Conservation (phyloP, 495 filamentous ascomycete species). For the Neurospora sp. region DNA sequence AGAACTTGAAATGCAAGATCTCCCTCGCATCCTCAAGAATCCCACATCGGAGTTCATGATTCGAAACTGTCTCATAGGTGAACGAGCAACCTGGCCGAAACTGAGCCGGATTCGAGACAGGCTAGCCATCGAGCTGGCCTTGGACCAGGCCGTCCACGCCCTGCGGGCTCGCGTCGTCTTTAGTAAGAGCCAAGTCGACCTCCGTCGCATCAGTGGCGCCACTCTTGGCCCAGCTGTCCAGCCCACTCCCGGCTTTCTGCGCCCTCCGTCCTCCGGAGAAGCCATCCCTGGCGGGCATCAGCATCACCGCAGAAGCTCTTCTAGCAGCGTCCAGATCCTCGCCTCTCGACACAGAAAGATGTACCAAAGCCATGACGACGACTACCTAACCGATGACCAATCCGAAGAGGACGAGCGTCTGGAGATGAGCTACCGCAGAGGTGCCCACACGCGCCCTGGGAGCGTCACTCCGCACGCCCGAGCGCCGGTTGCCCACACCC, state of each 20-base stretch:
- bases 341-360: slow-evolving; percentile 14
- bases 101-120: slow-evolving; percentile 72
- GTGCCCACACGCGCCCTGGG: slow-evolving; percentile 4
- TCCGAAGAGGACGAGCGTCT: slow-evolving; percentile 34
- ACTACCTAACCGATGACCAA: slow-evolving; percentile 21
- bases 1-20: slow-evolving; percentile 60
- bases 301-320: slow-evolving; percentile 15
- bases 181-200: slow-evolving; percentile 59
- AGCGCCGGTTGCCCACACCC: neutral
- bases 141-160: slow-evolving; percentile 72
- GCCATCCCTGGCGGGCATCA: slow-evolving; percentile 2
- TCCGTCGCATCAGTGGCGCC: slow-evolving; percentile 31
- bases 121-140: slow-evolving; percentile 74
- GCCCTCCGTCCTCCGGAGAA: slow-evolving; percentile 5
- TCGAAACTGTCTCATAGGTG: slow-evolving; percentile 61
- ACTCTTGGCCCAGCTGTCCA: neutral
- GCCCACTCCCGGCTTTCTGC: neutral
- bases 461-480: slow-evolving; percentile 21
- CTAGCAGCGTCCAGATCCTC: slow-evolving; percentile 18
- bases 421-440: slow-evolving; percentile 23
- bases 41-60: slow-evolving; percentile 88
- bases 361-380: slow-evolving; percentile 10
- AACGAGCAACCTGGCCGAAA: slow-evolving; percentile 86
- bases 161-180: slow-evolving; percentile 72
- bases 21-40: slow-evolving; percentile 71